Conservation (phyloP, 2,329 filamentous ascomycete species). For the Clonostachys rhizophaga region DNA sequence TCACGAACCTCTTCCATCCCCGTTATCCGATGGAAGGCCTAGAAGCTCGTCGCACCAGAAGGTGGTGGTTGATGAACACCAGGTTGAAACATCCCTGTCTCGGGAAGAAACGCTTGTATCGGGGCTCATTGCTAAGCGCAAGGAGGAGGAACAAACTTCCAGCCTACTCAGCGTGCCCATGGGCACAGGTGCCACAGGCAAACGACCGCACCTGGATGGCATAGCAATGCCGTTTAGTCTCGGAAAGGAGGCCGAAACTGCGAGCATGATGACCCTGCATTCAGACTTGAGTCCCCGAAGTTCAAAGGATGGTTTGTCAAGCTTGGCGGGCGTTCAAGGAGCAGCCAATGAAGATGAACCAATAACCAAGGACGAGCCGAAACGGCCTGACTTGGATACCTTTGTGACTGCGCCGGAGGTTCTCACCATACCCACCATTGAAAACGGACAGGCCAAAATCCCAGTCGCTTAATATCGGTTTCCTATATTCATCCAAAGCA, state of each 20-base stretch:
- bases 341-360: not conserved
- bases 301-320: too few relatives aligned
- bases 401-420: slow-evolving; percentile 2
- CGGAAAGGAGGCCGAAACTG: slow-evolving; percentile 57
- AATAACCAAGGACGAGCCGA: not conserved
- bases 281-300: slow-evolving; percentile 22
- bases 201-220: slow-evolving; percentile 62
- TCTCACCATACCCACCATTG: not conserved
- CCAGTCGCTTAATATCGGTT: too few relatives aligned
- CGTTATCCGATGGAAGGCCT: slow-evolving; percentile 15
- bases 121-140: slow-evolving; percentile 34
- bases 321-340: too few relatives aligned
- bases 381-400: not conserved
- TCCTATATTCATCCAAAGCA: too few relatives aligned
- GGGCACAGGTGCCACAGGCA: slow-evolving; percentile 48
- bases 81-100: slow-evolving; percentile 26
- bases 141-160: slow-evolving; percentile 23
- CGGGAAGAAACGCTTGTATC: slow-evolving; percentile 36
- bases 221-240: slow-evolving; percentile 72
- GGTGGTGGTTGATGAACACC: slow-evolving; percentile 46
- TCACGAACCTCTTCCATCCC: slow-evolving; percentile 21
- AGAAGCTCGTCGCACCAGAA: slow-evolving; percentile 34
- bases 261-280: slow-evolving; percentile 65
- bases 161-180: slow-evolving; percentile 31
- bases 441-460: too few relatives aligned